Conservation (phyloP, 345 rosid species). For the Eucalyptus cladocalyx region DNA sequence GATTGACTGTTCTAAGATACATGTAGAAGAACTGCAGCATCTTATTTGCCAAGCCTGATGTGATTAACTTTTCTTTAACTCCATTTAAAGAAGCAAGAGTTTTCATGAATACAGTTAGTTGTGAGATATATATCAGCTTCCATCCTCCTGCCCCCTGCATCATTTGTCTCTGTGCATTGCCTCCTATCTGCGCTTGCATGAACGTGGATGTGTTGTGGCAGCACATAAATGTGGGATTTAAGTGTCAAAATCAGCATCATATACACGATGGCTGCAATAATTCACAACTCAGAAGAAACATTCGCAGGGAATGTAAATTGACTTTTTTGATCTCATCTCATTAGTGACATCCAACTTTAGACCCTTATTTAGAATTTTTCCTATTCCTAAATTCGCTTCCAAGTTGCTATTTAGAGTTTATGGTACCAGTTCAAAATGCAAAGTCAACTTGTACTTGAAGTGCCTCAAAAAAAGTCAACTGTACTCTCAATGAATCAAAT, state of each 20-base stretch:
- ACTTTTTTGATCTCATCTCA: neutral
- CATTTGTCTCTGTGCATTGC: neutral
- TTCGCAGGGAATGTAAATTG: neutral
- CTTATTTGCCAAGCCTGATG: neutral
- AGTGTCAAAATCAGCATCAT: neutral
- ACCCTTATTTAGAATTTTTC: neutral
- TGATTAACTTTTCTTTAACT: neutral
- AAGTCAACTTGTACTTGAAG: neutral
- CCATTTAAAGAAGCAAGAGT: neutral
- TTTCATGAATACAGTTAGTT: neutral
- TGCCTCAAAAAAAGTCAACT: neutral
- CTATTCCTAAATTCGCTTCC: neutral
- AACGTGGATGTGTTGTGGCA: neutral
- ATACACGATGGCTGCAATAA: neutral
- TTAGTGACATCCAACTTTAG: neutral
- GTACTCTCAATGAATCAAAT: neutral
- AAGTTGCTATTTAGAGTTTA: neutral
- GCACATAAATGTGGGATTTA: neutral
- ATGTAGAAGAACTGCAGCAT: constrained; percentile 12
- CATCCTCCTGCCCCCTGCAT: neutral
- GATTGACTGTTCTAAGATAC: constrained; percentile 31
- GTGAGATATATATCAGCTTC: neutral
- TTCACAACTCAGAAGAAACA: neutral
- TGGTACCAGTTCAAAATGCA: neutral
- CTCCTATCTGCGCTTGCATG: neutral